Evolutionary conservation across 2,329 filamentous ascomycete species (phyloP).

Genomic region (Hortaea sp.): DNA sequence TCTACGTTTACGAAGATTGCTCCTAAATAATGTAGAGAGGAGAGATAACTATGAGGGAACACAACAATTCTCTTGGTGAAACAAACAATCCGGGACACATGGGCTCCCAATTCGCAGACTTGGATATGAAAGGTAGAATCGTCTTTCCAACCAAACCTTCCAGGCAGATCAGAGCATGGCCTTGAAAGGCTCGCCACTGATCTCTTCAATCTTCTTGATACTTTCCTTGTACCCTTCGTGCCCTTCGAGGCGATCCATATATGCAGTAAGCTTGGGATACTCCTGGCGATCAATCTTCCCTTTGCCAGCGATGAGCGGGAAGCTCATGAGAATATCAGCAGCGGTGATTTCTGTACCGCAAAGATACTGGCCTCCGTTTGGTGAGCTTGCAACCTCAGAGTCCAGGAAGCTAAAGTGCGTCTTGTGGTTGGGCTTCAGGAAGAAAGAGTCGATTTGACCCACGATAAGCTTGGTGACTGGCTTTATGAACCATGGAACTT

Average conservation of each 20-base stretch:
- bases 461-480: slow-evolving; percentile 51
- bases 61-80: too few species aligned
- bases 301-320: slow-evolving; percentile 37
- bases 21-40: too few species aligned
- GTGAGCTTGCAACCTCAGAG: slow-evolving; percentile 36
- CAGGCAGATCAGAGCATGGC: background rate
- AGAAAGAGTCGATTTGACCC: slow-evolving; percentile 34
- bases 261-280: slow-evolving; percentile 39
- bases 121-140: too few species aligned
- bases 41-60: too few species aligned
- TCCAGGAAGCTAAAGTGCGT: slow-evolving; percentile 44
- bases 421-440: slow-evolving; percentile 38
- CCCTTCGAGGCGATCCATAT: slow-evolving; percentile 35
- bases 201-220: slow-evolving; percentile 41
- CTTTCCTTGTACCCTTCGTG: slow-evolving; percentile 37
- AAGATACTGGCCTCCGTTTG: slow-evolving; percentile 40
- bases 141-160: too few species aligned
- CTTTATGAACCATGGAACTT: slow-evolving; percentile 58
- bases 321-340: slow-evolving; percentile 45
- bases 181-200: slow-evolving; percentile 20
- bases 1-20: too few species aligned
- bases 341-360: slow-evolving; percentile 40
- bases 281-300: slow-evolving; percentile 30
- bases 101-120: too few species aligned
- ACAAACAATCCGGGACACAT: too few species aligned